Conservation (phyloP, 306 rosid species). For the Notholithocarpus densiflorus region DNA sequence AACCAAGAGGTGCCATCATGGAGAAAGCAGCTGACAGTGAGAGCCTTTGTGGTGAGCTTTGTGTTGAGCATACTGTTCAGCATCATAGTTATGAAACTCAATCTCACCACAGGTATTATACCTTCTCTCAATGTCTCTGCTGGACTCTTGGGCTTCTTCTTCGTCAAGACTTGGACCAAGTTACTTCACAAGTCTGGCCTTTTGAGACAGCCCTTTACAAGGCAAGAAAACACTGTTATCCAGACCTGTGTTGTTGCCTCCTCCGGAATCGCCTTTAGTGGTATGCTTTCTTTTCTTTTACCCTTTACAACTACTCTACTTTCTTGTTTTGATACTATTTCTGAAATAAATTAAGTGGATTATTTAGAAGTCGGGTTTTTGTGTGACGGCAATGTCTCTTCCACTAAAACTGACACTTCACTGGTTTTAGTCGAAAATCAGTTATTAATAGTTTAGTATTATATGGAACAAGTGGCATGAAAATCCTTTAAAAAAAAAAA, state of each 20-base stretch:
- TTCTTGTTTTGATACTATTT: too few species aligned
- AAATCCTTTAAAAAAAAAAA: too few species aligned
- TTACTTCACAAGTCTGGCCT: constrained; percentile 7
- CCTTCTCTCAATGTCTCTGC: constrained; percentile 32
- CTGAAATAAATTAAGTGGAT: too few species aligned
- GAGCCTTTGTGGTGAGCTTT: constrained; percentile 26
- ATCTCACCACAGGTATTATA: constrained; percentile 21
- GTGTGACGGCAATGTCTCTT: too few species aligned
- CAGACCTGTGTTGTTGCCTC: constrained; percentile 19
- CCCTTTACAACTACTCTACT: neutral
- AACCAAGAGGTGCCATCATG: constrained; percentile 20
- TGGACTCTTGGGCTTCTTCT: constrained; percentile 26
- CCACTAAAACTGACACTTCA: too few species aligned
- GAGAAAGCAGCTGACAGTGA: constrained; percentile 15
- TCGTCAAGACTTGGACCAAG: constrained; percentile 24
- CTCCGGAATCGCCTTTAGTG: neutral
- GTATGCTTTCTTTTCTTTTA: neutral
- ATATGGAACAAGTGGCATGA: too few species aligned
- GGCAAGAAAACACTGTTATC: constrained; percentile 22
- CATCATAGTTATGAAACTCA: constrained; percentile 25
- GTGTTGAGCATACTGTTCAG: constrained; percentile 15
- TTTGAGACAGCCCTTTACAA: constrained; percentile 15
- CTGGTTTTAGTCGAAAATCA: too few species aligned
- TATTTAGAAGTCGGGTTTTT: too few species aligned
- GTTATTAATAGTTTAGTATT: too few species aligned